Base-by-base conservation (phyloP, 2,329 filamentous ascomycete genomes). In the Aspergillus proliferans region DNA sequence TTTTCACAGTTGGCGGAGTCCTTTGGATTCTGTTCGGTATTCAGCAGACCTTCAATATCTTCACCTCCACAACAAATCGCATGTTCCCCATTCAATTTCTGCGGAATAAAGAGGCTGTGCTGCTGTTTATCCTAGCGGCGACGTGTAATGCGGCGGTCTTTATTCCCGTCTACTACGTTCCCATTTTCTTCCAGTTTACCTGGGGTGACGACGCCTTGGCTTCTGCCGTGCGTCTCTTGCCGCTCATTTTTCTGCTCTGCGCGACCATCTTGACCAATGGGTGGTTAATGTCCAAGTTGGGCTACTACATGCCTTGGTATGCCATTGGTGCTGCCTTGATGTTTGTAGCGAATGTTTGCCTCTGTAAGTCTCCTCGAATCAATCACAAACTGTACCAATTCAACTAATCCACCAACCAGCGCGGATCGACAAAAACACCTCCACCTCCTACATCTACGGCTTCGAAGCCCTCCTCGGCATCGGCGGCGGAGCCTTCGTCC, bases 161-260 rank as follows among this genome's bases (percentile, higher is more conserved):
- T 45, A 33, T 60, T 10, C 41, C 68, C 0, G 64, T 77, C 6
- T 82, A 81, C 63, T 82, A 77, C 61, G 73, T 77, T 6, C 79
- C 79, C 0, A 63, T 81, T 0, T 80, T 72, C 63, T 81, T 81
- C 59, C 74, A 78, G 49, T 82, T 81, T 57, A 69, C 69, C 0
- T 67, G 64, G 2, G 72, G 72, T 4, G 75, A 76, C 39, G 61
- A 54, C 0, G 63, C 60, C 1, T 33, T 66, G 2, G 46, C 46
- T 33, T 54, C 65, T 2, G 62, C 61, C 1, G 62, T 70, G 1
- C 63, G 63, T 1, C 54, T 71, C 0, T 54, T 69, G 7, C 67
- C 66, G 0, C 65, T 62, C 33, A 58, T 69, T 39, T 46, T 52
- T n/a, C n/a, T 64, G 3, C 43, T 57, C 8, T 57, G 67, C 14